Percentiles rank a stretch among this genome's conserved stretches.
phyloP scores from a whole-genome alignment of 75 land plant genomes.

The Gnetum montanum region DNA sequence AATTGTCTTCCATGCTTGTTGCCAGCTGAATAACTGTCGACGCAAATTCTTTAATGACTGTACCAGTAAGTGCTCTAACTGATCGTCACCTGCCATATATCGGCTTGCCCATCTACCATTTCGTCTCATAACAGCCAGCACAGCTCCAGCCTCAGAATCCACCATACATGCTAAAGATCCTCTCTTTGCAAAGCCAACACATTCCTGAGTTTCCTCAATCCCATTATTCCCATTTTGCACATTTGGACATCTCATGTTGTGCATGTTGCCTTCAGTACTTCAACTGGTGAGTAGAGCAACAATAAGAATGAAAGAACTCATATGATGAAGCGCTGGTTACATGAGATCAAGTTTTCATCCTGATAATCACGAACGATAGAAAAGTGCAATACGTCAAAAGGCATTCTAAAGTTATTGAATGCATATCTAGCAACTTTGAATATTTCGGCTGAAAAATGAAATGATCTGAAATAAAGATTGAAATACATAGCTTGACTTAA shows the following conservation, averaged over 20 bases:
- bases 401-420: no score
- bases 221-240: conserved; percentile 44
- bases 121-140: conserved; percentile 90
- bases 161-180: conserved; percentile 84
- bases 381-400: no score
- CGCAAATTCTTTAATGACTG: conserved; percentile 67
- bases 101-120: conserved; percentile 84
- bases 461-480: no score
- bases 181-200: conserved; percentile 22
- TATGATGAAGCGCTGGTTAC: no score
- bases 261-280: no score
- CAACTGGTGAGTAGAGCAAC: no score
- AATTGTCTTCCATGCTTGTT: conserved; percentile 54
- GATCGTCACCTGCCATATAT: conserved; percentile 77
- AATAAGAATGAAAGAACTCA: no score
- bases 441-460: no score
- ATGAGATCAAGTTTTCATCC: no score
- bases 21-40: conserved; percentile 61
- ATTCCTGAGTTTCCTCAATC: conserved; percentile 52
- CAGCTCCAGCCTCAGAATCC: conserved; percentile 76
- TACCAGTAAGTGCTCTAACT: conserved; percentile 71
- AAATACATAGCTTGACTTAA: no score
- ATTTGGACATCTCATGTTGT: conserved; percentile 43
- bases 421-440: no score
- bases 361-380: no score